Evolutionary conservation across 2,329 filamentous ascomycete species (phyloP), one percentile per base, ranked within the genome.

Genomic region (Phaeosphaeria sp.): DNA sequence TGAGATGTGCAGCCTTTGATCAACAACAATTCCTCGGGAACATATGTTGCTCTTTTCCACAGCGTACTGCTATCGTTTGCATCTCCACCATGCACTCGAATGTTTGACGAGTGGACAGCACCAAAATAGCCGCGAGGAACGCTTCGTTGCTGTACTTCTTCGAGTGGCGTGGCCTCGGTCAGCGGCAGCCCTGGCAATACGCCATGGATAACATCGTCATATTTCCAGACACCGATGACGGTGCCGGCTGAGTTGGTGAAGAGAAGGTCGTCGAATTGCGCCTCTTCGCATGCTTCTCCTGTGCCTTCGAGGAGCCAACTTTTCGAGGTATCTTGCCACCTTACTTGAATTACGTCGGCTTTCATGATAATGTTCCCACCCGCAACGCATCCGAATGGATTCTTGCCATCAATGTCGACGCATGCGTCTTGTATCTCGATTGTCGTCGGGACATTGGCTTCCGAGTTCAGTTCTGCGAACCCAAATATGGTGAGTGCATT

Each of bases 201-300:
- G 53, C 53, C 53, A 20, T 55, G 30, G 21, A 51, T 8, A 25
- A 17, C 7, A n/a, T 55, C 53, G 27, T 55, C 53, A 40, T 55
- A 55, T n/a, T 40, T 4, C 53, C 53, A 55, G 18, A 13, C 13
- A 1, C 53, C 53, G 15, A 42, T 43, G 15, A 6, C 2, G 18
- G 24, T n/a, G 42, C 13, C 27, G 2, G 46, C 17, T 22, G 20
- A 24, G 17, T n/a, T 36, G 17, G 47, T 17, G 21, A 51, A 21
- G 1, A 8, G 5, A 5, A 51, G 43, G 13, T 6, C 11, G 20
- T 33, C 20, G 11, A 18, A 6, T 7, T 9, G 2, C 20, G 40
- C 2, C 9, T 39, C 25, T 17, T 25, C n/a, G 25, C 15, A 18
- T n/a, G 6, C 22, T 17, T 3, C 3, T 15, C n/a, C n/a, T 2